These are phyloP conservation scores for Herpetomonas muscarum DNA, from an alignment of 208 protist species.

Conservation along the genomic window DNA sequence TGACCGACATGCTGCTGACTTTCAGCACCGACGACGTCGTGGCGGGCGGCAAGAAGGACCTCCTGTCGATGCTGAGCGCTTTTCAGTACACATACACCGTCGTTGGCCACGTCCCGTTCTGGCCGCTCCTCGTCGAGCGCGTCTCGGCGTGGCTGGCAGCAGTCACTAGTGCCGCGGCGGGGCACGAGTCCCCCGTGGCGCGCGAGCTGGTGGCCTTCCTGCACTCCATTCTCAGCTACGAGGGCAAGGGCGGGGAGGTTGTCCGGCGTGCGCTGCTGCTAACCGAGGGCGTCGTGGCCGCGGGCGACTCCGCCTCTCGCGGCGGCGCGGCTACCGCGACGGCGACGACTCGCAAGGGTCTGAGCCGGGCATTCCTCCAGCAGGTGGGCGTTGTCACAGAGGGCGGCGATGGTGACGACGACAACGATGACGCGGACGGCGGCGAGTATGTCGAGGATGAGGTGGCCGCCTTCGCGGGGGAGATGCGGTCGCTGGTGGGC, in stretches of 20 bases:
- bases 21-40: conserved; percentile 22
- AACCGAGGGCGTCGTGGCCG: not conserved
- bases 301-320: not conserved
- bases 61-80: conserved; percentile 14
- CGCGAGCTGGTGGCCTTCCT: conserved; percentile 16
- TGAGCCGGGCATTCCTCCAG: conserved; percentile 11
- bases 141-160: conserved; percentile 5
- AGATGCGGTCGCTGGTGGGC: conserved; percentile 13
- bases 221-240: conserved; percentile 19
- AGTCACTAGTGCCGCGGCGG: conserved; percentile 5
- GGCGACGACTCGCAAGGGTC: not conserved
- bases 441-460: conserved; percentile 1
- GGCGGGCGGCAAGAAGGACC: conserved; percentile 4
- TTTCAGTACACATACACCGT: conserved; percentile 27
- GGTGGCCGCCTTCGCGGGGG: conserved; percentile 17
- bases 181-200: not conserved
- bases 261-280: conserved; percentile 16
- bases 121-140: conserved; percentile 49
- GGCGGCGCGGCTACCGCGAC: not conserved
- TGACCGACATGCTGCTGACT: conserved; percentile 52
- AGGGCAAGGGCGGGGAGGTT: conserved; percentile 14
- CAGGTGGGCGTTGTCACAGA: conserved; percentile 15
- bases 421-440: not conserved
- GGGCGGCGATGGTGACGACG: not conserved
- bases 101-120: conserved; percentile 65